A percentile compares a stretch with the other conserved stretches of the same genome.
Evolutionary conservation across 352 stramenopile species (phyloP).

Genomic region (Phytopythium mirpurense): DNA sequence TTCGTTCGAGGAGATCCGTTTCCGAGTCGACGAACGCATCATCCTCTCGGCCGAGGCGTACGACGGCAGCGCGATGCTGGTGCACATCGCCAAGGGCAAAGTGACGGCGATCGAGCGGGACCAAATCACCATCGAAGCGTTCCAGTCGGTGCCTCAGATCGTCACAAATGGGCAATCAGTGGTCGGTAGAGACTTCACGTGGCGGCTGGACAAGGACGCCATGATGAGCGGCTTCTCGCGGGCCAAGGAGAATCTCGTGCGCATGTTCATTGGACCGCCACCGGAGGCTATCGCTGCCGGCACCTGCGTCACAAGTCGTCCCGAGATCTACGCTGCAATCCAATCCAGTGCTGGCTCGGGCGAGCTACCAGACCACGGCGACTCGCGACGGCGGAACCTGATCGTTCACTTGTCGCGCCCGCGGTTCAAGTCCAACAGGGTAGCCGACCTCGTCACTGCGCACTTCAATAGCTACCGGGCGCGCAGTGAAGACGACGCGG

Average conservation of each 20-base stretch:
- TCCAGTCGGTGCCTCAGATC: slow-evolving; percentile 54
- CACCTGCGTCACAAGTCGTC: slow-evolving; percentile 22
- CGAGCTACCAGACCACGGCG: slow-evolving; percentile 25
- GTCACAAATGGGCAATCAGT: slow-evolving; percentile 48
- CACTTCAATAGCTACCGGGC: slow-evolving; percentile 17
- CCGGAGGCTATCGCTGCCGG: slow-evolving; percentile 38
- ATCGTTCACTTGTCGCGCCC: slow-evolving; percentile 59
- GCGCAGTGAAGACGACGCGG: neutral
- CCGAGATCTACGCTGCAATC: slow-evolving; percentile 28
- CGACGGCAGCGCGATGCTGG: slow-evolving; percentile 53
- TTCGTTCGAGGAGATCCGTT: slow-evolving; percentile 49
- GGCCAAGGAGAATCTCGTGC: slow-evolving; percentile 76
- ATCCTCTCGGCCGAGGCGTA: slow-evolving; percentile 71
- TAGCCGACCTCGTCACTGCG: slow-evolving; percentile 37
- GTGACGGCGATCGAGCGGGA: slow-evolving; percentile 40
- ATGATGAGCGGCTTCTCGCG: slow-evolving; percentile 61
- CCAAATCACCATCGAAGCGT: slow-evolving; percentile 44
- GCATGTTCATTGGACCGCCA: slow-evolving; percentile 52
- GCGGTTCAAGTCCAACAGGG: slow-evolving; percentile 45
- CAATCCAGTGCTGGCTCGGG: slow-evolving; percentile 8
- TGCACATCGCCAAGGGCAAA: slow-evolving; percentile 55
- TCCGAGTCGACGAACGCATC: slow-evolving; percentile 65
- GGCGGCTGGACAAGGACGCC: slow-evolving; percentile 72
- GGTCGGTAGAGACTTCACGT: slow-evolving; percentile 58
- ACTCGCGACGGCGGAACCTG: slow-evolving; percentile 46